Conservation (phyloP, 108 stramenopile species). For the Cyclotella distinguenda region DNA sequence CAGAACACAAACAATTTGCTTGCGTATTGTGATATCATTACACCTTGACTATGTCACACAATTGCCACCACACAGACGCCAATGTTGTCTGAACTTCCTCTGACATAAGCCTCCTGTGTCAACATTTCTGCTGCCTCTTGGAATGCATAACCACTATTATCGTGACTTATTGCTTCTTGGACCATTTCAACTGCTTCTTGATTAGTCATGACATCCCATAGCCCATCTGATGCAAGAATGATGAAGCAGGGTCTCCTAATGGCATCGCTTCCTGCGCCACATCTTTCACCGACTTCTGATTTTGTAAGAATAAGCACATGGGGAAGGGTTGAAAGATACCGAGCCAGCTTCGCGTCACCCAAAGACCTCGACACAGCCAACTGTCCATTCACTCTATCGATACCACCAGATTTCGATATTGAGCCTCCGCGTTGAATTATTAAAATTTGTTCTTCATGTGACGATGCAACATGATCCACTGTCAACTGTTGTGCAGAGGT, state of each 20-base stretch:
- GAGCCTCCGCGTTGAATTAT: constrained; percentile 71
- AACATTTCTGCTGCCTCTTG: constrained; percentile 82
- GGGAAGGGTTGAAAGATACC: constrained; percentile 65
- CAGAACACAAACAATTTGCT: no score
- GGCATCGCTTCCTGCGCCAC: constrained; percentile 29
- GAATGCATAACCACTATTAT: constrained; percentile 51
- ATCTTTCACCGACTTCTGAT: constrained; percentile 41
- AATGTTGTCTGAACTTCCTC: constrained; percentile 92
- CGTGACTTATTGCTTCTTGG: constrained; percentile 11
- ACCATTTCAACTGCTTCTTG: constrained; percentile 86
- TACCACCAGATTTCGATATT: constrained; percentile 56
- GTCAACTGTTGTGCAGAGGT: constrained; percentile 72
- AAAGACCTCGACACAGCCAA: constrained; percentile 88
- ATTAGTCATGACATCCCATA: constrained; percentile 93
- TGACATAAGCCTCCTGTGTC: constrained; percentile 87
- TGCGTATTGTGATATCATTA: no score
- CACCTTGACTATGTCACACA: no score
- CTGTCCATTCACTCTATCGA: constrained; percentile 85
- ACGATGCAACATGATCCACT: constrained; percentile 82
- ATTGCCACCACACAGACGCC: constrained; percentile 84
- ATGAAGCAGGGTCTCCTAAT: constrained; percentile 68
- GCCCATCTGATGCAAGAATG: constrained; percentile 91
- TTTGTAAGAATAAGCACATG: constrained; percentile 62
- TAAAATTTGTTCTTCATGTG: constrained; percentile 54
- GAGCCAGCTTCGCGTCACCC: constrained; percentile 73